phyloP scores from a whole-genome alignment of 305 asterid species.

The Fraxinus xanthoxyloides region DNA sequence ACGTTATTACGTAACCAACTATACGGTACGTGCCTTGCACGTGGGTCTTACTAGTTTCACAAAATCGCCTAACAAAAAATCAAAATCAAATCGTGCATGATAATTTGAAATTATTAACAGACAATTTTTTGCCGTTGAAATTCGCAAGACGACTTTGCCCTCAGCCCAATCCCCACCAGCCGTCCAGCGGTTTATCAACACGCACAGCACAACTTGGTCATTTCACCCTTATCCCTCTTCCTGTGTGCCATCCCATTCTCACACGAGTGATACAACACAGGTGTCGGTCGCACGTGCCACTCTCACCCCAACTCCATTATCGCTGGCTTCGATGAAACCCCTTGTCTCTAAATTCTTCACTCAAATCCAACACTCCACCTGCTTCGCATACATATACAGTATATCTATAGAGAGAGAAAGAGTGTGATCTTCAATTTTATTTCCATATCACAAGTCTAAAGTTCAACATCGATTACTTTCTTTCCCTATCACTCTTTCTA shows the following conservation, averaged over 20 bases:
- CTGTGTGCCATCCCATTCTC: background rate
- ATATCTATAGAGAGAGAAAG: background rate
- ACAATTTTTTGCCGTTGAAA: background rate
- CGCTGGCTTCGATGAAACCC: background rate
- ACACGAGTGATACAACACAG: background rate
- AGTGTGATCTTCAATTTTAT: background rate
- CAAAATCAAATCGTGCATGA: background rate
- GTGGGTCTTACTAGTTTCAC: too few relatives aligned
- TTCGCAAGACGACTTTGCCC: background rate
- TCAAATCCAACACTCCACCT: background rate
- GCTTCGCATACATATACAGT: background rate
- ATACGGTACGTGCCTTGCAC: too few relatives aligned
- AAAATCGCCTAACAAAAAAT: background rate
- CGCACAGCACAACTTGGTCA: background rate
- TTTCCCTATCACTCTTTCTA: background rate
- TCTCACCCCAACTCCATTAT: background rate
- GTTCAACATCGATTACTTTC: background rate
- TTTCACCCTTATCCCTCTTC: background rate
- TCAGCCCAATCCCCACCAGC: background rate
- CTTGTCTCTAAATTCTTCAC: background rate
- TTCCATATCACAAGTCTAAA: background rate
- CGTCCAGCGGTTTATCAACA: background rate
- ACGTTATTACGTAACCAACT: too few relatives aligned
- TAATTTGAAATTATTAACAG: background rate
- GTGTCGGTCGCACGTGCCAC: conserved; percentile 4